These are phyloP conservation scores for Ceratocystiopsis brevicomis DNA, from an alignment of 2,329 filamentous ascomycete genomes.

Conservation along the genomic window DNA sequence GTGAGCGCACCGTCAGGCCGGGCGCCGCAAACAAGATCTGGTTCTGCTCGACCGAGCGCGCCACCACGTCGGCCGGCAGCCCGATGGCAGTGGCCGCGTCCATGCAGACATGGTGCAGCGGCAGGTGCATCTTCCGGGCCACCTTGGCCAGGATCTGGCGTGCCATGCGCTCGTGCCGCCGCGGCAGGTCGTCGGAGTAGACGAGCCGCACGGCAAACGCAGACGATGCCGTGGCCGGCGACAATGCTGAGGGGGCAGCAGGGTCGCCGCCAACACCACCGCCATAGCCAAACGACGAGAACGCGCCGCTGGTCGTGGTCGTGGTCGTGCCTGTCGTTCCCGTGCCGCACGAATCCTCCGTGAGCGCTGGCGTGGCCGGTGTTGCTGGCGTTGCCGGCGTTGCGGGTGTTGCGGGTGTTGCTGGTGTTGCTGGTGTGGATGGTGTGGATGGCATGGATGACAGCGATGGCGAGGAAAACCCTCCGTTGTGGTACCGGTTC, in stretches of 20 bases:
- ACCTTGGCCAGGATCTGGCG: slow-evolving; percentile 31
- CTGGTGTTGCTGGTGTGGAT: slow-evolving; percentile 4
- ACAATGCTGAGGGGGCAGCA: slow-evolving; percentile 1
- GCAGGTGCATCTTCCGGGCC: slow-evolving; percentile 25
- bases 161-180: slow-evolving; percentile 28
- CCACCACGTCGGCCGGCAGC: slow-evolving; percentile 32
- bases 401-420: slow-evolving; percentile 1
- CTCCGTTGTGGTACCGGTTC: too few relatives aligned
- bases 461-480: slow-evolving; percentile 5
- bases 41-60: slow-evolving; percentile 38
- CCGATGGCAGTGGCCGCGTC: slow-evolving; percentile 20
- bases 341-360: slow-evolving; percentile 7
- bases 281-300: slow-evolving; percentile 11
- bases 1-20: slow-evolving; percentile 37
- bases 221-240: neutral
- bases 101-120: too few relatives aligned
- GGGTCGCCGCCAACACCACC: neutral
- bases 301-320: slow-evolving; percentile 8
- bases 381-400: slow-evolving; percentile 19
- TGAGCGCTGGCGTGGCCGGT: slow-evolving; percentile 19
- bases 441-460: slow-evolving; percentile 4
- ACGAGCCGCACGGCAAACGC: slow-evolving; percentile 31
- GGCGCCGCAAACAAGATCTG: slow-evolving; percentile 41
- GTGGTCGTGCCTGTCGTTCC: slow-evolving; percentile 5
- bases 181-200: slow-evolving; percentile 25